A percentile compares a stretch with the other conserved stretches of the same genome.
These are phyloP conservation scores for Panellus pusillus DNA, from an alignment of 768 basidiomycete species.

Conservation along the genomic window DNA sequence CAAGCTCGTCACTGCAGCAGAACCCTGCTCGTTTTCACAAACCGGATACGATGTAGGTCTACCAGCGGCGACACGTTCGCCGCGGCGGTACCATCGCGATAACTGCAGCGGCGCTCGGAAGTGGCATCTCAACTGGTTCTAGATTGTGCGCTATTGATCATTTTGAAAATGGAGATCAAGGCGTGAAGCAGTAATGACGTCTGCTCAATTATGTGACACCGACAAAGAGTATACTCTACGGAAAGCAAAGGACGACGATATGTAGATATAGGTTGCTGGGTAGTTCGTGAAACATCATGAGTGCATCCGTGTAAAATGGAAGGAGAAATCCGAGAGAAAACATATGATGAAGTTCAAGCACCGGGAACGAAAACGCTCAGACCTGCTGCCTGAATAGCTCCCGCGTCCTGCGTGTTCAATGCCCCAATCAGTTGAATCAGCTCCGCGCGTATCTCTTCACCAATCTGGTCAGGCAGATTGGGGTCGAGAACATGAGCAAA, in stretches of 20 bases:
- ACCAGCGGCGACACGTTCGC: no score
- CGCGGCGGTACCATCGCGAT: no score
- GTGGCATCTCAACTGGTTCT: no score
- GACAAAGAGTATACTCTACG: constrained; percentile 13
- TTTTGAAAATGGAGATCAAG: no score
- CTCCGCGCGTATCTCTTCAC: constrained; percentile 74
- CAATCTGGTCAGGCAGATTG: constrained; percentile 69
- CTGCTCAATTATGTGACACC: no score
- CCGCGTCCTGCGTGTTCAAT: constrained; percentile 74
- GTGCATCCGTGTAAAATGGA: constrained; percentile 6
- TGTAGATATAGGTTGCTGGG: constrained; percentile 5
- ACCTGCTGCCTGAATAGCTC: constrained; percentile 80
- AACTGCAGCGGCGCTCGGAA: no score
- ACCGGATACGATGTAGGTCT: no score
- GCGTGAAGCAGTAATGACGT: no score
- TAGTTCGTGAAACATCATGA: constrained; percentile 12
- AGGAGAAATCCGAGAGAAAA: not conserved
- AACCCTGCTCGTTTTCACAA: no score
- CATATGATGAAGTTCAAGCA: constrained; percentile 28
- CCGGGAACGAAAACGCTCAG: constrained; percentile 54
- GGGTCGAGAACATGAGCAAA: constrained; percentile 86
- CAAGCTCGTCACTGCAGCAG: no score
- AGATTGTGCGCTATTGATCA: no score
- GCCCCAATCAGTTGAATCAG: constrained; percentile 72
- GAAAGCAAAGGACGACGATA: not conserved